Conservation (phyloP, 805 yeast genomes). For the Myxozyma neglecta region DNA sequence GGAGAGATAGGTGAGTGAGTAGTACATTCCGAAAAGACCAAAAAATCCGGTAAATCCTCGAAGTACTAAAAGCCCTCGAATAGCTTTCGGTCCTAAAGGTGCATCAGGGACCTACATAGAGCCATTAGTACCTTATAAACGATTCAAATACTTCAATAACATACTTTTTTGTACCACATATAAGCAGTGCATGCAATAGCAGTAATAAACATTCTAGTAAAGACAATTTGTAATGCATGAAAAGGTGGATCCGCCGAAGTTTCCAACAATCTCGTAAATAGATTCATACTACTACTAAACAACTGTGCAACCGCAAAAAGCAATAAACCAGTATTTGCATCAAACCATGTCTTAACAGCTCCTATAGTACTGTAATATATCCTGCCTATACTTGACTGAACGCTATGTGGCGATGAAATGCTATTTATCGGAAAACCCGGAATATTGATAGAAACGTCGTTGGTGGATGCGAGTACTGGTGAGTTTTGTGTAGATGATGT, state of each 20-base stretch:
- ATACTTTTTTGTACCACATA: conserved; percentile 48
- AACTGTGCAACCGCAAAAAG: conserved; percentile 63
- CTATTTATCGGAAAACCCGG: conserved; percentile 1
- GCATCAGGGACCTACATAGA: conserved; percentile 50
- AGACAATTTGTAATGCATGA: conserved; percentile 75
- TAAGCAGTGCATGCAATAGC: conserved; percentile 56
- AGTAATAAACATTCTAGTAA: conserved; percentile 76
- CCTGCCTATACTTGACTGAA: background rate
- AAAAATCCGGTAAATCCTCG: conserved; percentile 75
- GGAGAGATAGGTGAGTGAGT: conserved; percentile 66
- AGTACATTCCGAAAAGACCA: conserved; percentile 80
- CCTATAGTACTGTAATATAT: no score
- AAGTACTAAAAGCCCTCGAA: conserved; percentile 53
- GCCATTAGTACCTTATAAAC: background rate
- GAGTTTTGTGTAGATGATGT: background rate
- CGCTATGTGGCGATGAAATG: background rate
- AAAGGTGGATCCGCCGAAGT: conserved; percentile 66
- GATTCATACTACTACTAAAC: conserved; percentile 74
- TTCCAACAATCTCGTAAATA: conserved; percentile 71
- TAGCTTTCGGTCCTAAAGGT: conserved; percentile 66
- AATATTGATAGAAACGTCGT: conserved; percentile 5
- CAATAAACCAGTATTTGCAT: conserved; percentile 53
- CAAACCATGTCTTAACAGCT: conserved; percentile 11
- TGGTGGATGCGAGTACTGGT: background rate
- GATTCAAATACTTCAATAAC: background rate